These are phyloP conservation scores for Clitocybe nebularis DNA, from an alignment of 1,284 basidiomycete genomes.

Conservation along the genomic window DNA sequence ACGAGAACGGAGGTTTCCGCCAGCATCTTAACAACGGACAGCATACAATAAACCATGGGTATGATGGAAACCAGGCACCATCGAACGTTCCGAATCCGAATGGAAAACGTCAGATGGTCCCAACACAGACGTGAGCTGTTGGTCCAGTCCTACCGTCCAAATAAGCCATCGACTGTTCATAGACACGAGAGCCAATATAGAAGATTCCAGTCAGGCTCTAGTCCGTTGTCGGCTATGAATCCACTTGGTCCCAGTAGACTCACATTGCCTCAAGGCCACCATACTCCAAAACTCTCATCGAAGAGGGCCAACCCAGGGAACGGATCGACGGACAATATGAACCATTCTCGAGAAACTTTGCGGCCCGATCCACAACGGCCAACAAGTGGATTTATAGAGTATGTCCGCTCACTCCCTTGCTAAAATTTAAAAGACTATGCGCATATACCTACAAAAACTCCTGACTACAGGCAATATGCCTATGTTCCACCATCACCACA, in stretches of 20 bases:
- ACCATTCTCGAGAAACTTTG: no score
- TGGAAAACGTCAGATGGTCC: slow-evolving; percentile 59
- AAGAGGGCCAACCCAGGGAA: slow-evolving; percentile 18
- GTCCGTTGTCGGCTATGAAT: slow-evolving; percentile 48
- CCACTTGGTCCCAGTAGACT: slow-evolving; percentile 54
- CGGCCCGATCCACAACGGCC: slow-evolving; percentile 13
- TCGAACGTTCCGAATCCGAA: slow-evolving; percentile 44
- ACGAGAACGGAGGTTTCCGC: slow-evolving; percentile 47
- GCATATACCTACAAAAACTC: slow-evolving; percentile 22
- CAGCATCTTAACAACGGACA: slow-evolving; percentile 26
- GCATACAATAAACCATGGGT: slow-evolving; percentile 12
- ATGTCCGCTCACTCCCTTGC: no score
- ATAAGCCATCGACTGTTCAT: slow-evolving; percentile 15
- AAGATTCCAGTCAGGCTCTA: slow-evolving; percentile 44
- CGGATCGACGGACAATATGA: slow-evolving; percentile 8
- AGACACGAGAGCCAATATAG: slow-evolving; percentile 20
- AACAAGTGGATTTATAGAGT: slow-evolving; percentile 18
- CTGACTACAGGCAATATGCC: slow-evolving; percentile 50
- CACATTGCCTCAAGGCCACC: slow-evolving; percentile 53
- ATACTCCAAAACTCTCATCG: slow-evolving; percentile 41
- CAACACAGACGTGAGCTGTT: slow-evolving; percentile 40
- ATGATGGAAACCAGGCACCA: slow-evolving; percentile 27
- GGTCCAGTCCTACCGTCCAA: slow-evolving; percentile 9
- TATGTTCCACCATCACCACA: slow-evolving; percentile 45
- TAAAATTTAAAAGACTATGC: slow-evolving; percentile 5